A percentile compares a stretch with the other conserved stretches of the same genome.
phyloP scores from a whole-genome alignment of 108 stramenopile species.

The Skeletonema menzelii region DNA sequence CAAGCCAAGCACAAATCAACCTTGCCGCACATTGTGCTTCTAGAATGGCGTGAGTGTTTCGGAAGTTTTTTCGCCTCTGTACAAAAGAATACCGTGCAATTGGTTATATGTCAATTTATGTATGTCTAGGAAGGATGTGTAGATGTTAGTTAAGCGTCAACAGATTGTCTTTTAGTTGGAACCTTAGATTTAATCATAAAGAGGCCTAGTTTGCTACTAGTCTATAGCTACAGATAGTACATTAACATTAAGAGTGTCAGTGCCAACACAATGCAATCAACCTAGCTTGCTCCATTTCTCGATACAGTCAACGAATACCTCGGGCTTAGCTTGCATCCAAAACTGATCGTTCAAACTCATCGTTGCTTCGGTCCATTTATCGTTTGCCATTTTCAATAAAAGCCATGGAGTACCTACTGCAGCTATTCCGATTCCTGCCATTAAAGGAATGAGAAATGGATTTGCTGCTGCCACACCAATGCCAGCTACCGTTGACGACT shows the following conservation, averaged over 20 bases:
- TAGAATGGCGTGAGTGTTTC: slow-evolving; percentile 2
- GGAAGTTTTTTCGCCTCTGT: neutral
- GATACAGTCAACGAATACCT: slow-evolving; percentile 75
- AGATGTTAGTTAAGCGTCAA: neutral
- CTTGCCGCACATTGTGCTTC: slow-evolving; percentile 32
- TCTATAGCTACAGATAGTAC: no score
- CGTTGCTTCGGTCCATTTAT: slow-evolving; percentile 68
- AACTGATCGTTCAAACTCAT: slow-evolving; percentile 54
- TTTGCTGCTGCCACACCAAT: slow-evolving; percentile 36
- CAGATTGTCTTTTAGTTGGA: neutral
- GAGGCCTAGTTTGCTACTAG: no score
- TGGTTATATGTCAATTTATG: no score
- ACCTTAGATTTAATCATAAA: no score
- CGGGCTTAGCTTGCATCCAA: slow-evolving; percentile 64
- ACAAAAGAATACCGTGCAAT: neutral
- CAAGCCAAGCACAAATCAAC: slow-evolving; percentile 27
- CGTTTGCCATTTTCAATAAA: slow-evolving; percentile 36
- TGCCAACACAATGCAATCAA: neutral
- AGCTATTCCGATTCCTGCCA: slow-evolving; percentile 31
- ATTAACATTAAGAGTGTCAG: neutral
- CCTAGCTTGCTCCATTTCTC: slow-evolving; percentile 58
- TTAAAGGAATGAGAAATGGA: slow-evolving; percentile 40
- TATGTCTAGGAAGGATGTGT: no score
- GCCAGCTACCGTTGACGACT: slow-evolving; percentile 26
- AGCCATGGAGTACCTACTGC: slow-evolving; percentile 45